Conservation (phyloP, 306 rosid genomes). For the Purshia tridentata region DNA sequence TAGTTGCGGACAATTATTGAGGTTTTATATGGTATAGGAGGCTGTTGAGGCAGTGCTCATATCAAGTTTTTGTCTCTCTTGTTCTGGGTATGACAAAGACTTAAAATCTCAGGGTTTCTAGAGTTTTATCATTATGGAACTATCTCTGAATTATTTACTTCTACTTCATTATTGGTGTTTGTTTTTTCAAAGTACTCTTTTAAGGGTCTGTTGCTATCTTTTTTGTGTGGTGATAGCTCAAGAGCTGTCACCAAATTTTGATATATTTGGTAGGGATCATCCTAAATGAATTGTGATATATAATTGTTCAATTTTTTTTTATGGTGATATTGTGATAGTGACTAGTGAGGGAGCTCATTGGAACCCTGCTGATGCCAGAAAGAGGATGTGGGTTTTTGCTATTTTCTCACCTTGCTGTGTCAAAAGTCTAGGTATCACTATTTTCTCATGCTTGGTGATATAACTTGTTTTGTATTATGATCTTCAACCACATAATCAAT, state of each 20-base stretch:
- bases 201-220: no score
- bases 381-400: no score
- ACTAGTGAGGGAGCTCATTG: background rate
- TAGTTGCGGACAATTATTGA: constrained; percentile 5
- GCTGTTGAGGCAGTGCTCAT: background rate
- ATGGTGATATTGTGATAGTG: background rate
- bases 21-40: background rate
- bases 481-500: background rate
- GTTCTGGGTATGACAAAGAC: background rate
- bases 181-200: background rate
- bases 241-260: background rate
- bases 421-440: no score
- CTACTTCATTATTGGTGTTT: background rate
- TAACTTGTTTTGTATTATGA: background rate
- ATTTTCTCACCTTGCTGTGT: no score
- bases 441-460: no score
- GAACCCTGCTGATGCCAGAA: background rate
- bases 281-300: no score
- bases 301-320: background rate
- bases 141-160: background rate
- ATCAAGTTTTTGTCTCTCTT: background rate
- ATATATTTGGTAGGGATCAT: no score
- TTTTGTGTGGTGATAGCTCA: no score
- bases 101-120: background rate
- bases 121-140: background rate